Base-by-base conservation (phyloP, 202 grass and related monocot species). In the Thinopyrum obtusiflorum region DNA sequence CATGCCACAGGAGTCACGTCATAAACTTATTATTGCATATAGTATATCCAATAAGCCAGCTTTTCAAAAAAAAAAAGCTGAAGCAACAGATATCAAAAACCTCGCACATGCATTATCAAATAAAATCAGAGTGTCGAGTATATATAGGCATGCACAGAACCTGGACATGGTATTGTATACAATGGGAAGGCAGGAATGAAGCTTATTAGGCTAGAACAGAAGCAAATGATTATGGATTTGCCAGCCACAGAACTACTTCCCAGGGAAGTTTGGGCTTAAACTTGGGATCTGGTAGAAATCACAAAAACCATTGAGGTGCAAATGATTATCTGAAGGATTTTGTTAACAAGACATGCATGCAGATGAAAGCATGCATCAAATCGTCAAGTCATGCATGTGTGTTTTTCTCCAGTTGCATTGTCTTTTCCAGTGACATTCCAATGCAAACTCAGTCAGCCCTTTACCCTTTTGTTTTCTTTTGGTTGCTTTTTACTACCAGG, bases 391-490 rank as follows among this genome's bases (percentile, higher is more conserved):
- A 77, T 42, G 60, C 23, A 76, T 55, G 73, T 82, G 73, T 82
- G 70, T 11, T 68, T 74, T 80, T 44, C 79, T 82, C 23, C 36
- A 76, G 37, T 62, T 24, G 76, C 36, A 4, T 76, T 80, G 75
- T 87, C 88, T 80, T 84, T 80, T 84, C 81, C 31, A 35, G 39
- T 84, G 68, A 68, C 29, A 7, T 64, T 65, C 62, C 63, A 84
- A 40, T 84, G 81, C 69, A 87, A 87, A 77, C 80, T 46, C 76
- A 76, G 24, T 17, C 55, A 18, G 62, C 15, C 76, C 51, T 76
- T 90, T 87, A 62, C 23, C 51, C 11, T 57, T 81, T 87, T 81
- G 49, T 87, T 84, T 87, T 84, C 73, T 77, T 33, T 87, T 87
- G 81, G 53, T 88, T 84, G 70, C 81, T 87, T 88, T 83, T 70